These are phyloP conservation scores for Epithele typhae DNA, from an alignment of 768 basidiomycete species.

Conservation along the genomic window DNA sequence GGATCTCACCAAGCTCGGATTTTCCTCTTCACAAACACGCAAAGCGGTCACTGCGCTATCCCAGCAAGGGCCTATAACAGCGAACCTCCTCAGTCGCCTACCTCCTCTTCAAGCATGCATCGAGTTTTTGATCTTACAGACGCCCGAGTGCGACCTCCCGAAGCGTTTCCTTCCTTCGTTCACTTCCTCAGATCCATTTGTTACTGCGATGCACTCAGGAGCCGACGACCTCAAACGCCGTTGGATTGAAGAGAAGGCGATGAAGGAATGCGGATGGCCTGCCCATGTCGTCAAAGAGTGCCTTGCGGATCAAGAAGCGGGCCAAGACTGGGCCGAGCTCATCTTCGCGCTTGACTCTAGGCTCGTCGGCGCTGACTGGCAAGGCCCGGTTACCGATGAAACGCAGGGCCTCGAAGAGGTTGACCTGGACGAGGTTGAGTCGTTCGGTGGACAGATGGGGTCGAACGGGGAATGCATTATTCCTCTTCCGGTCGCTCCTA, in stretches of 20 bases:
- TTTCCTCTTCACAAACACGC: constrained; percentile 50
- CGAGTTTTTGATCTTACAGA: constrained; percentile 77
- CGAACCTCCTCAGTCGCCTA: constrained; percentile 54
- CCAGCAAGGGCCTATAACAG: constrained; percentile 50
- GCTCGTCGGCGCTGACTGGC: constrained; percentile 44
- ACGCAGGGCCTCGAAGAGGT: constrained; percentile 35
- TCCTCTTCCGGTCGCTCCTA: constrained; percentile 59
- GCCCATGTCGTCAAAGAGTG: constrained; percentile 60
- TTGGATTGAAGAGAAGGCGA: constrained; percentile 77
- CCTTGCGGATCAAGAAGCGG: constrained; percentile 31
- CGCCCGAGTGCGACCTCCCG: constrained; percentile 88
- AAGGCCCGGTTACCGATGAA: constrained; percentile 1
- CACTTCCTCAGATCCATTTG: constrained; percentile 68
- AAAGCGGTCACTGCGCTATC: constrained; percentile 55
- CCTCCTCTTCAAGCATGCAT: constrained; percentile 74
- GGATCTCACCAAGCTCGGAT: constrained; percentile 65
- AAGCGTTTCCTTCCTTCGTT: constrained; percentile 55
- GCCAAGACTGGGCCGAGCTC: constrained; percentile 51
- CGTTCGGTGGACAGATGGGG: constrained; percentile 45
- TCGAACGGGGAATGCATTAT: constrained; percentile 49
- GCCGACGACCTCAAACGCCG: constrained; percentile 60
- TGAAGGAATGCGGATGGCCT: constrained; percentile 85
- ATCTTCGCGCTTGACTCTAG: constrained; percentile 49
- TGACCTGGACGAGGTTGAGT: constrained; percentile 25
- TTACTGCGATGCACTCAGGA: constrained; percentile 62